Evolutionary conservation across 2,329 filamentous ascomycete species (phyloP), one percentile per base, ranked within the genome.

Genomic region (Zymoseptoria ardabiliae): DNA sequence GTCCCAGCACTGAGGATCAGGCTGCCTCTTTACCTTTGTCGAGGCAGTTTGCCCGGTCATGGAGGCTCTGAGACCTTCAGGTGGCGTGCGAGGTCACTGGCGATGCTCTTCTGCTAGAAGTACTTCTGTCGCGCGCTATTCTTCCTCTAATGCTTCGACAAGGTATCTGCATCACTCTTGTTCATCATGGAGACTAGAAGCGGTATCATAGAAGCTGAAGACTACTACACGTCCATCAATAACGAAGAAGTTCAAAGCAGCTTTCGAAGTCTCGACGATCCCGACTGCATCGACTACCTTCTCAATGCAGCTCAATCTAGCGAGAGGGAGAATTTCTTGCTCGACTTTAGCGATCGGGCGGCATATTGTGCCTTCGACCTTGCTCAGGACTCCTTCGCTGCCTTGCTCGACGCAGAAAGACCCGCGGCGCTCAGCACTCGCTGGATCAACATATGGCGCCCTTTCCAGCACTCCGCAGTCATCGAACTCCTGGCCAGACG

Each of bases 371-470:
- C 81, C 2, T 81, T 82, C 55, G 75, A 88, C 65, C 72, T 88
- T 8, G 68, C 72, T 3, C 66, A 71, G 1, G 63, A 72, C 1
- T 75, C 80, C 2, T 70, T 85, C 28, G 58, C 70, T 13, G 61
- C 62, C 19, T 70, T 83, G 1, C 69, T 75, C 63, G 53, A 72
- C 56, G 53, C 65, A 21, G 70, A 81, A 67, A 76, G 79, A 58
- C 78, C 81, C 2, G 74, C 73, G 49, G 77, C 75, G 54, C 74
- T 79, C 52, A 80, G 78, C 61, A 85, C 88, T 3, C 79, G 87
- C 71, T 91, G 88, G 88, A 89, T 91, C 65, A 89, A 91, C 63
- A 80, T 91, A 23, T 91, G 87, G 85, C 79, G 82, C 53, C 87
- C 87, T 0, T 82, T 84, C 66, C 72, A 74, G 19, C 86, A 90